Evolutionary conservation across 2,329 filamentous ascomycete genomes (phyloP), one percentile per base, ranked within the genome.

Genomic region (Colletotrichum sp.): DNA sequence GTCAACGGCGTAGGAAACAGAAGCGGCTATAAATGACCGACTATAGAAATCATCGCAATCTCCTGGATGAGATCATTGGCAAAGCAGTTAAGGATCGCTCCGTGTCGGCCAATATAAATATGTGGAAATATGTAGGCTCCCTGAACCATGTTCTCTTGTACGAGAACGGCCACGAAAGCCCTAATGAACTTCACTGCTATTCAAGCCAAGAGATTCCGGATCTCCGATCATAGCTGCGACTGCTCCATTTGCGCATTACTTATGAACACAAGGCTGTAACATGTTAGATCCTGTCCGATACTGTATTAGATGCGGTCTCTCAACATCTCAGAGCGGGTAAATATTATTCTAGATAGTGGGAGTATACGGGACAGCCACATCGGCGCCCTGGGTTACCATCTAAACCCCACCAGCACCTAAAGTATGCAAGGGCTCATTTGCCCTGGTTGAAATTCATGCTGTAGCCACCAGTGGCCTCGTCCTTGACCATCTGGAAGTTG

Each of bases 401-500:
- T n/a, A n/a, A n/a, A n/a, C n/a, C n/a, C n/a, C n/a, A n/a, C n/a
- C n/a, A 28, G 2, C 25, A 58, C 22, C 22, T 6, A n/a, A n/a
- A n/a, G n/a, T n/a, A 61, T 18, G 55, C 22, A 18, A 58, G 4
- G 4, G n/a, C 5, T 67, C 43, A 73, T 52, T 74, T 36, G 4
- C 71, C 68, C 80, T 91, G 89, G 56, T 90, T 88, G 80, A 98
- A 98, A 79, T 96, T 96, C 93, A 99, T 94, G 84, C 94, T 98
- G 85, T 98, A 98, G 0, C 96, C 96, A 2, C 97, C 97, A 1
- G 93, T 94, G 77, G 93, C 94, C 80, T 96, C 94, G 81, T 98
- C 96, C 85, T 98, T 95, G 32, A 94, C 92, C 89, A 98, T 97
- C 78, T 98, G 93, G 82, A 99, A 98, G 83, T 97, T 98, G 61